Percentiles rank a stretch among this genome's conserved stretches.
These are phyloP conservation scores for Xylaria sp. DNA, from an alignment of 2,329 filamentous ascomycete genomes.

Conservation along the genomic window DNA sequence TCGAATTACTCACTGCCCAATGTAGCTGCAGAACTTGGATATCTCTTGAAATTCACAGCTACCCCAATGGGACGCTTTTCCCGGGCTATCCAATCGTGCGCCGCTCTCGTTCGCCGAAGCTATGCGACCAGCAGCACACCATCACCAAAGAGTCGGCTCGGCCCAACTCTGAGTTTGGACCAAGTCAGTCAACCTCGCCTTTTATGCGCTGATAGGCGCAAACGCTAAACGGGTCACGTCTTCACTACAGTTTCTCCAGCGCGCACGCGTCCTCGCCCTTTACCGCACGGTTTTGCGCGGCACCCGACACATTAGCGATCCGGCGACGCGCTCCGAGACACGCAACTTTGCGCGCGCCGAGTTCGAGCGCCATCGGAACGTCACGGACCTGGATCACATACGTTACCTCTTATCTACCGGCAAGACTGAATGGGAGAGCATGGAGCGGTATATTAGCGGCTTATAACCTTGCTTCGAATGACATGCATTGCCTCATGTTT, in stretches of 20 bases:
- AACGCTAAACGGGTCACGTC: constrained; percentile 7
- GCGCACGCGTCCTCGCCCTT: constrained; percentile 49
- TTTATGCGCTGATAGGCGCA: background rate
- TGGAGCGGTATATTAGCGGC: constrained; percentile 52
- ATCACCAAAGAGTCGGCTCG: constrained; percentile 34
- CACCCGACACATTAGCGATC: constrained; percentile 47
- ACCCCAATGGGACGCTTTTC: constrained; percentile 22
- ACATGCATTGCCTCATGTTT: background rate
- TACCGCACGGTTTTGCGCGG: constrained; percentile 55
- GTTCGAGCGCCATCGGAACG: constrained; percentile 53
- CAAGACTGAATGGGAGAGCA: constrained; percentile 60
- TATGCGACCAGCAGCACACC: constrained; percentile 32
- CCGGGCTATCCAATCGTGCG: constrained; percentile 16
- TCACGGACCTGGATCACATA: constrained; percentile 54
- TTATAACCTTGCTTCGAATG: constrained; percentile 30
- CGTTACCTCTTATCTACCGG: constrained; percentile 59
- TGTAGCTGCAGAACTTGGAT: constrained; percentile 6
- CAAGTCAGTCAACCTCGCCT: constrained; percentile 42
- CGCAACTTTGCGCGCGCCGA: constrained; percentile 53
- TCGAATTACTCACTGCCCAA: constrained; percentile 1
- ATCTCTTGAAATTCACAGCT: background rate
- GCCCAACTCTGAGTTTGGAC: constrained; percentile 49
- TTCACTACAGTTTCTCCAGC: constrained; percentile 50
- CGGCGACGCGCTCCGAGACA: constrained; percentile 49
- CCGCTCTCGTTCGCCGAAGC: constrained; percentile 29